Evolutionary conservation across 1,284 basidiomycete species (phyloP), one percentile per base, ranked within the genome.

Genomic region (Gymnopus androsaceus): DNA sequence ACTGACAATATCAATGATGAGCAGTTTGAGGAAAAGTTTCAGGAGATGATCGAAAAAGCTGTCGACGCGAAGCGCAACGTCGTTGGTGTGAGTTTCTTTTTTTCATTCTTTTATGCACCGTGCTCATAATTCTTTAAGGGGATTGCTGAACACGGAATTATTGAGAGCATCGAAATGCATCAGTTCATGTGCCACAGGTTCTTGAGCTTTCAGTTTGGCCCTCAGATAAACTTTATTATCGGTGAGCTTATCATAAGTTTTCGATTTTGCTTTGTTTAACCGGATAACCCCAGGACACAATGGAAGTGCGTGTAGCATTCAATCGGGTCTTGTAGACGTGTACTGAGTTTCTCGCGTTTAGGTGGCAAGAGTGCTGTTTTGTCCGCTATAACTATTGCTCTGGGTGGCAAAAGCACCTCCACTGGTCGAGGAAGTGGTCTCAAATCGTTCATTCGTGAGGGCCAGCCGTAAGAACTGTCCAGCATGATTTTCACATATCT

Each of bases 171-270:
- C 51, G 88, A 92, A 65, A 84, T 97, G 80, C 79, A 86, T 67
- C 90, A 98, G 70, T 99, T 99, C 73, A 98, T 99, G 95, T 98
- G 95, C 69, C 97, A 99, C 75, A 81, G 85, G 66, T 87, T 83
- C 69, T 80, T 95, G 46, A 84, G 80, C 0, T 90, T 97, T 70
- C 78, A 81, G 4, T 93, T 97, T 63, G 93, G 90, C 0, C 87
- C 89, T 3, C 92, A 94, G 69, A 90, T 98, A 68, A 98, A 99
- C 74, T 98, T 99, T 68, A 90, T 99, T 62, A 96, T 98, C 56
- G 97, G 97, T 80, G 74, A 69, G 78, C 83, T 14, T n/a, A n/a
- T 17, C 9, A 33, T 27, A 41, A 37, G 48, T 33, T 50, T 34
- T 41, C 6, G 12, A 8, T 6, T 37, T 40, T 53, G 23, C 34